These are phyloP conservation scores for Glutinoglossum americanum DNA, from an alignment of 495 filamentous ascomycete genomes.

Conservation along the genomic window DNA sequence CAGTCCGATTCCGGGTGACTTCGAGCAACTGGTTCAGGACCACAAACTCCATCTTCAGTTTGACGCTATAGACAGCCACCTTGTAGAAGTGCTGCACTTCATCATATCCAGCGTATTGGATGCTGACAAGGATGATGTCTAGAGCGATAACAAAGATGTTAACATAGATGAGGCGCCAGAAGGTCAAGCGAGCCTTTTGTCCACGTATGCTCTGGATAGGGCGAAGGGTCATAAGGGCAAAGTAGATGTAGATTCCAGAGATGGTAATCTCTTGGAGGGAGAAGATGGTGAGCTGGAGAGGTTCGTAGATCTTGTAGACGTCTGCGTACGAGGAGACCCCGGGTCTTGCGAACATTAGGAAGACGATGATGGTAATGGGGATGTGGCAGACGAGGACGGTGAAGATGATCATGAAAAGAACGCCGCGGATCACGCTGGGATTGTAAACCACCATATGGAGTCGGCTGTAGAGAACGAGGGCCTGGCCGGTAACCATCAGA, in stretches of 20 bases:
- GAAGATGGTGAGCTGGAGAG: constrained; percentile 19
- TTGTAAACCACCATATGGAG: constrained; percentile 18
- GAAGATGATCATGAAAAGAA: constrained; percentile 11
- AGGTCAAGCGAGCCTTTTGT: constrained; percentile 11
- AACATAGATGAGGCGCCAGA: constrained; percentile 22
- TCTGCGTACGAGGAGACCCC: not conserved
- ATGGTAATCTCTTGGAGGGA: constrained; percentile 20
- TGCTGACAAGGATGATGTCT: constrained; percentile 26
- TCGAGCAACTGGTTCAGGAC: constrained; percentile 24
- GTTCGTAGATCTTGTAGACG: constrained; percentile 15
- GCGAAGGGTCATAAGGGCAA: constrained; percentile 15
- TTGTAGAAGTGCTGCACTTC: not conserved
- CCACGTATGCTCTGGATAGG: constrained; percentile 5
- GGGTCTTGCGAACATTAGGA: not conserved
- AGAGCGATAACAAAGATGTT: constrained; percentile 29
- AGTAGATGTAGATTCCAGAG: constrained; percentile 19
- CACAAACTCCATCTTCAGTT: constrained; percentile 31
- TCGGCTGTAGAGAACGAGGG: constrained; percentile 20
- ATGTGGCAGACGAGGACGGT: constrained; percentile 14
- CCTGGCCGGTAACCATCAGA: constrained; percentile 14
- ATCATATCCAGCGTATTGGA: constrained; percentile 21
- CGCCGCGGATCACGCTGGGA: constrained; percentile 8
- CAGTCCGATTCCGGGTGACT: not conserved
- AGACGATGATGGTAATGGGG: constrained; percentile 10
- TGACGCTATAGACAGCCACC: constrained; percentile 24